Conservation (phyloP, 2,329 filamentous ascomycete genomes). For the Trichoderma citrinoviride region DNA sequence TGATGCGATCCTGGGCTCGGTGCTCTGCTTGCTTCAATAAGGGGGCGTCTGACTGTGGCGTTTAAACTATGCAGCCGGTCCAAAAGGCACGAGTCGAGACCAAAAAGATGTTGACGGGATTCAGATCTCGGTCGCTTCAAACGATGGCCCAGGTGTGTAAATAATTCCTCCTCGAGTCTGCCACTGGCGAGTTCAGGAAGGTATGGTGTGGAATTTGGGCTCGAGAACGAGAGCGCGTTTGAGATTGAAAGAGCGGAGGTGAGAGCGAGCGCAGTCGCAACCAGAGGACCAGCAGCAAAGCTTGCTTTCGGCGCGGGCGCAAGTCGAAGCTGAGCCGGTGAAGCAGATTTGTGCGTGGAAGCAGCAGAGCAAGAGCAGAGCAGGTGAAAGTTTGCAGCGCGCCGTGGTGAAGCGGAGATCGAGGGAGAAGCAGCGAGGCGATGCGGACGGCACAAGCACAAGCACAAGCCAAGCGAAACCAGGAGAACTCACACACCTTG, state of each 20-base stretch:
- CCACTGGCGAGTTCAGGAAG: conserved; percentile 1
- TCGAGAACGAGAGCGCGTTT: background rate
- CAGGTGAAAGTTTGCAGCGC: conserved; percentile 2
- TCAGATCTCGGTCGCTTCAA: background rate
- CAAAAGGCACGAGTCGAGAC: conserved; percentile 26
- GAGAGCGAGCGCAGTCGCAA: background rate
- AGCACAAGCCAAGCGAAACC: conserved; percentile 12
- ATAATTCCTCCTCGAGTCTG: background rate
- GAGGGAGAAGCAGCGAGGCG: conserved; percentile 20
- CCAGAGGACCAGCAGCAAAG: background rate
- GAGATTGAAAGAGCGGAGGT: background rate
- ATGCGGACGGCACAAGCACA: conserved; percentile 2
- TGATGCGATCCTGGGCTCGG: background rate
- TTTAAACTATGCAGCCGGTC: conserved; percentile 26
- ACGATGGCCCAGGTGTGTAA: background rate
- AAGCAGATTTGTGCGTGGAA: background rate
- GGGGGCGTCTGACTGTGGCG: conserved; percentile 25
- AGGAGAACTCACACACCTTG: conserved; percentile 18
- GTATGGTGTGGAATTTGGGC: background rate
- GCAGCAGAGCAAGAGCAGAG: conserved; percentile 5
- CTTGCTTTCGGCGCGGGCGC: background rate
- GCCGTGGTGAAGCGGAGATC: conserved; percentile 17
- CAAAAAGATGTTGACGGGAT: conserved; percentile 28
- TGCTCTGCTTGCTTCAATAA: background rate
- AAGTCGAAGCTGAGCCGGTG: conserved; percentile 9